Percentiles rank a stretch among this genome's conserved stretches.
These are phyloP conservation scores for Pseudogymnoascus sp. DNA, from an alignment of 2,329 filamentous ascomycete species.

Conservation along the genomic window DNA sequence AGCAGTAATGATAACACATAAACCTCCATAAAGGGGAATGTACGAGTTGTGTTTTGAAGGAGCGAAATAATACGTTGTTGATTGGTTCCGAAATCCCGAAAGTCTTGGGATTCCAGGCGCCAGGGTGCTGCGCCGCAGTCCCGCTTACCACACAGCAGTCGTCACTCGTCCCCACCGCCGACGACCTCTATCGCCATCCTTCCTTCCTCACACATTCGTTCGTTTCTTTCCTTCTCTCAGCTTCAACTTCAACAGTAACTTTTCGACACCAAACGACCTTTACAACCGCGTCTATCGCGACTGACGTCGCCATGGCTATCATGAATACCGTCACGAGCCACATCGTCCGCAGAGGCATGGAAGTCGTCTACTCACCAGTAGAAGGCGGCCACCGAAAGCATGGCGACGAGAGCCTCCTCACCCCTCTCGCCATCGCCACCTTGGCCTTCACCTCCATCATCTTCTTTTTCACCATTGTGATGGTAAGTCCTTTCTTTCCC, in stretches of 20 bases:
- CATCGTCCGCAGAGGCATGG: constrained; percentile 14
- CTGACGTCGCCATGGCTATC: constrained; percentile 9
- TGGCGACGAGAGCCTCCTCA: not conserved
- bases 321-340: constrained; percentile 11
- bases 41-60: not conserved
- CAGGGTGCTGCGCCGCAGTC: not conserved
- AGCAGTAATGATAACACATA: not conserved
- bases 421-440: not conserved
- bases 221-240: not conserved
- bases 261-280: not conserved
- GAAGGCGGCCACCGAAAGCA: not conserved
- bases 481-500: not conserved
- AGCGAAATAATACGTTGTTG: not conserved
- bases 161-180: not conserved
- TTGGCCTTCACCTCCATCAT: not conserved
- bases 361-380: not conserved
- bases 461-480: not conserved
- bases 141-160: constrained; percentile 2
- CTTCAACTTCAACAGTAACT: not conserved
- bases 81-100: not conserved
- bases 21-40: not conserved
- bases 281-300: not conserved
- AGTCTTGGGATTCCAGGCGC: not conserved
- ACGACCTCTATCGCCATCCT: not conserved
- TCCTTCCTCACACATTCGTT: not conserved